Conservation (phyloP, 768 basidiomycete genomes). For the Coprinellus micaceus region DNA sequence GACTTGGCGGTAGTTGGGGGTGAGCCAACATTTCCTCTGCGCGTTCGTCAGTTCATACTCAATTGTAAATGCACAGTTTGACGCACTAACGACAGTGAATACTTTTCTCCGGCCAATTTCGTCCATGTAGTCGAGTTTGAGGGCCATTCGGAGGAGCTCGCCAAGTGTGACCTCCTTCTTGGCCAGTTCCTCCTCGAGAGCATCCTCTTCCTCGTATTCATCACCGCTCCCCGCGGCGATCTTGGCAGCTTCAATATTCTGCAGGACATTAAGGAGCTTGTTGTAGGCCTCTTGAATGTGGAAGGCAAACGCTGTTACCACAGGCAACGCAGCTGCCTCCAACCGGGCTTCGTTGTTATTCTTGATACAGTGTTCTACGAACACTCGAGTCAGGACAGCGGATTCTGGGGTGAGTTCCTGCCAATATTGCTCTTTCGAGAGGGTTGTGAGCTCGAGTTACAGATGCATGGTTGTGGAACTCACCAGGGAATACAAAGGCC, state of each 20-base stretch:
- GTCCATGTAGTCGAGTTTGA: conserved; percentile 87
- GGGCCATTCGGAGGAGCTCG: conserved; percentile 77
- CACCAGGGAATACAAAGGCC: conserved; percentile 70
- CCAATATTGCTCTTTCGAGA: conserved; percentile 68
- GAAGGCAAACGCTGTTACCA: conserved; percentile 90
- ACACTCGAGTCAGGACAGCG: conserved; percentile 79
- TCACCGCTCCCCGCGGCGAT: conserved; percentile 32
- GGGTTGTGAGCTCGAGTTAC: background rate
- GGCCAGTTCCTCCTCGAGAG: conserved; percentile 54
- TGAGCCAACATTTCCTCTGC: conserved; percentile 87
- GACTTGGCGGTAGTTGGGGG: conserved; percentile 69
- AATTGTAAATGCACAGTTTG: background rate
- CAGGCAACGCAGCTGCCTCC: conserved; percentile 70
- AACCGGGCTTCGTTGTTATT: conserved; percentile 61
- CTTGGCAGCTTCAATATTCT: conserved; percentile 37
- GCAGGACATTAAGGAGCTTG: conserved; percentile 37
- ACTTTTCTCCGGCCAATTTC: conserved; percentile 92
- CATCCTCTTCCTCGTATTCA: conserved; percentile 37
- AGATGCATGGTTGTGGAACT: conserved; percentile 18
- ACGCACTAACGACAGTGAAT: conserved; percentile 83
- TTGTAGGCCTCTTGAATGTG: conserved; percentile 80
- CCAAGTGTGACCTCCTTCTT: conserved; percentile 72
- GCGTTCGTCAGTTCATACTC: background rate
- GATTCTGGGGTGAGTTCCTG: conserved; percentile 69
- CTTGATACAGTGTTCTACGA: conserved; percentile 73